Evolutionary conservation across 768 basidiomycete genomes (phyloP).

Genomic region (Mrakia gelida): DNA sequence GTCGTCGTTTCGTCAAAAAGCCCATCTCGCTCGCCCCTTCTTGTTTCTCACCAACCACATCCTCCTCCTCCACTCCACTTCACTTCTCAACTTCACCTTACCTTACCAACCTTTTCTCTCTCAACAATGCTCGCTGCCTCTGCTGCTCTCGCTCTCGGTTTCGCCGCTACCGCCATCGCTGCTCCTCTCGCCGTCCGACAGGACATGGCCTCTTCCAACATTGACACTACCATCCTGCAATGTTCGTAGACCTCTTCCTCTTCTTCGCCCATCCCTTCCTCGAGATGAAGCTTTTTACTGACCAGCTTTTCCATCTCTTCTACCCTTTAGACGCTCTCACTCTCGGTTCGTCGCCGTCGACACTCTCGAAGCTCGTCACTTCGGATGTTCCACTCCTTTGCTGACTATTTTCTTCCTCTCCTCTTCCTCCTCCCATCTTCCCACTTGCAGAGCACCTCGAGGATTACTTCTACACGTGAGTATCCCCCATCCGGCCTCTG

Average conservation of each 20-base stretch:
- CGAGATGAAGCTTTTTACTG: not conserved
- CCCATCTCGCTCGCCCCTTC: not conserved
- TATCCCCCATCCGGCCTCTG: not conserved
- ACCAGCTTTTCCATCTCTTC: not conserved
- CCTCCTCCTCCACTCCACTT: not conserved
- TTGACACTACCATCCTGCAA: slow-evolving; percentile 16
- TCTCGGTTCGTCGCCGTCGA: not conserved
- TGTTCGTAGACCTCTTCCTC: not conserved
- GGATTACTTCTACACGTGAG: slow-evolving; percentile 3
- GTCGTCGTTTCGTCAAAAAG: not conserved
- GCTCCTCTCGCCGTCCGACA: not conserved
- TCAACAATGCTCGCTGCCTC: not conserved
- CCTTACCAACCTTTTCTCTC: not conserved
- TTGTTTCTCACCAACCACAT: not conserved
- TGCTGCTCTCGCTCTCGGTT: not conserved
- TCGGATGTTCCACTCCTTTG: not conserved
- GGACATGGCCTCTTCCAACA: not conserved
- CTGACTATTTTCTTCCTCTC: too few species aligned
- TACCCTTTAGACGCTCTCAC: slow-evolving; percentile 5
- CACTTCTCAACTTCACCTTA: not conserved
- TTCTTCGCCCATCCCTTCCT: not conserved
- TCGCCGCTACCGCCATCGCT: not conserved
- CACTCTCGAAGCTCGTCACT: not conserved
- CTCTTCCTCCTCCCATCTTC: not conserved
- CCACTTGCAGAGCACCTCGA: slow-evolving; percentile 10